Evolutionary conservation across 306 rosid genomes (phyloP).

Genomic region (Malus sylvestris): DNA sequence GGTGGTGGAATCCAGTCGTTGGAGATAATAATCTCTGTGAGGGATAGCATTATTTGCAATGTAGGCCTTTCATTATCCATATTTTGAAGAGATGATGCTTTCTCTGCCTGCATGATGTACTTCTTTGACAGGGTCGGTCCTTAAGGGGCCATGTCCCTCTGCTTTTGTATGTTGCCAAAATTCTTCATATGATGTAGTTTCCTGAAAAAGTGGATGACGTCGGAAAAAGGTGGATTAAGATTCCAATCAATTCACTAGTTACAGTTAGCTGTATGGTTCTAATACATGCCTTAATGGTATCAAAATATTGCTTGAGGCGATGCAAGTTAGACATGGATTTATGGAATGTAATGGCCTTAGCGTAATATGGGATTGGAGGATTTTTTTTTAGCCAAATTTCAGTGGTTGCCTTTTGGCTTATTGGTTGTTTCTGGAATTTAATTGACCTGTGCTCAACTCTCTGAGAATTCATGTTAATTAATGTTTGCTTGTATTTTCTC

Average conservation of each 20-base stretch:
- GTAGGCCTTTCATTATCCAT: neutral
- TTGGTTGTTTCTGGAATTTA: neutral
- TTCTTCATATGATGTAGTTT: neutral
- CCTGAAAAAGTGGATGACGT: neutral
- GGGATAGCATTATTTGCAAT: neutral
- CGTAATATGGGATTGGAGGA: neutral
- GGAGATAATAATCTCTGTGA: neutral
- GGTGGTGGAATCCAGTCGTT: neutral
- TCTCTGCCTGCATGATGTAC: neutral
- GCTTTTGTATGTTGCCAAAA: neutral
- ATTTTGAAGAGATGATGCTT: neutral
- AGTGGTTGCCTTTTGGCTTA: neutral
- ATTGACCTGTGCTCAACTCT: neutral
- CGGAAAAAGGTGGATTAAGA: neutral
- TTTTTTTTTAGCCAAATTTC: neutral
- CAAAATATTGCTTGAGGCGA: neutral
- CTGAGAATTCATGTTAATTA: neutral
- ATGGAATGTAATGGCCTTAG: neutral
- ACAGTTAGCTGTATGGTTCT: neutral
- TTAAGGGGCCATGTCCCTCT: neutral
- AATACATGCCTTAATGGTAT: neutral
- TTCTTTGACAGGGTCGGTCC: neutral
- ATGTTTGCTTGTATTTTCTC: neutral
- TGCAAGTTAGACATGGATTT: neutral
- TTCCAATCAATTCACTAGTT: neutral